Conservation (phyloP, 495 filamentous ascomycete species). For the Penicillium macrosclerotiorum region DNA sequence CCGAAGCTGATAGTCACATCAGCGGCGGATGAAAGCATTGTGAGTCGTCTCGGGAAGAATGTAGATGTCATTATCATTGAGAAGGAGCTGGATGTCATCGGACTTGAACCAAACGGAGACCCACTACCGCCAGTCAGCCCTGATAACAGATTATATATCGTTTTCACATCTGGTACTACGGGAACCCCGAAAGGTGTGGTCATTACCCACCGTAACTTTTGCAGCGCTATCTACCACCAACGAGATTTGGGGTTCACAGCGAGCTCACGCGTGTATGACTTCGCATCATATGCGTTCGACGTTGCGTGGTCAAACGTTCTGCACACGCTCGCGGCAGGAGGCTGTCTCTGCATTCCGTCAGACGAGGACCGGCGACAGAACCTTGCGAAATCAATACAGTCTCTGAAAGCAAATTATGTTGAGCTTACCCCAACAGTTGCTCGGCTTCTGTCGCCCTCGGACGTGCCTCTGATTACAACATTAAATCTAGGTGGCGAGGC, state of each 20-base stretch:
- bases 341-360: slow-evolving; percentile 24
- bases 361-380: slow-evolving; percentile 17
- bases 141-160: slow-evolving; percentile 11
- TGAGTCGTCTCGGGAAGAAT: too few relatives aligned
- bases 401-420: slow-evolving; percentile 2
- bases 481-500: slow-evolving; percentile 23
- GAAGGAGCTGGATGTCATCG: too few relatives aligned
- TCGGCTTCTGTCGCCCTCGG: slow-evolving; percentile 6
- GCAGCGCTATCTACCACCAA: slow-evolving; percentile 14
- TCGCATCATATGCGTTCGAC: slow-evolving; percentile 21
- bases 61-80: not conserved
- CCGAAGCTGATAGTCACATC: too few relatives aligned
- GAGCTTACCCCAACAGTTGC: slow-evolving; percentile 14
- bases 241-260: slow-evolving; percentile 27
- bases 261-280: slow-evolving; percentile 12
- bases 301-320: slow-evolving; percentile 16
- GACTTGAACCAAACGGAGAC: not conserved
- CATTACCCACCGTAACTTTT: slow-evolving; percentile 67
- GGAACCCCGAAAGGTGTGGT: slow-evolving; percentile 77
- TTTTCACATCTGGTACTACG: slow-evolving; percentile 80
- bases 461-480: slow-evolving; percentile 13
- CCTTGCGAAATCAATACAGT: slow-evolving; percentile 7
- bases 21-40: not conserved
- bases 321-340: slow-evolving; percentile 21
- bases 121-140: not conserved